phyloP scores from a whole-genome alignment of 2,329 filamentous ascomycete genomes.

The Helicocarpus griseus region DNA sequence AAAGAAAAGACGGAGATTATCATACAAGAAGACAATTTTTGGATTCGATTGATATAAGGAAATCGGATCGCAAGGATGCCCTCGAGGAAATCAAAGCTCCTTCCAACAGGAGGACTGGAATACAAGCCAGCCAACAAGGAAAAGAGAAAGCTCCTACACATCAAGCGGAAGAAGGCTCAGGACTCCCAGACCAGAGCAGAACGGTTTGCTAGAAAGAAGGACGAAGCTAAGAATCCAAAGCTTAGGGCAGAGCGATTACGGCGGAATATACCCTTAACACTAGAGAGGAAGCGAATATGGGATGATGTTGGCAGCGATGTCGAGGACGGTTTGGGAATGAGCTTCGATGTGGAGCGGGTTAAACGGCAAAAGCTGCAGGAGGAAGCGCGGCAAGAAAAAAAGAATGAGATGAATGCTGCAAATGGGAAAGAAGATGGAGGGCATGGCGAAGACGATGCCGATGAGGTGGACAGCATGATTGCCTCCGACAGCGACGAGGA shows the following conservation, averaged over 20 bases:
- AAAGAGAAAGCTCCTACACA: slow-evolving; percentile 64
- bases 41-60: too few species aligned
- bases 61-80: slow-evolving; percentile 40
- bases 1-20: not conserved
- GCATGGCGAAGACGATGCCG: slow-evolving; percentile 29
- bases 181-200: slow-evolving; percentile 67
- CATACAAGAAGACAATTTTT: too few species aligned
- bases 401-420: not conserved
- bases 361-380: slow-evolving; percentile 39
- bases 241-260: slow-evolving; percentile 63
- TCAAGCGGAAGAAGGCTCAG: slow-evolving; percentile 68
- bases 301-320: slow-evolving; percentile 57
- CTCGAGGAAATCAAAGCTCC: slow-evolving; percentile 37
- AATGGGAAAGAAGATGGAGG: slow-evolving; percentile 33
- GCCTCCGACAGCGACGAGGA: slow-evolving; percentile 47
- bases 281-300: slow-evolving; percentile 85
- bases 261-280: slow-evolving; percentile 67
- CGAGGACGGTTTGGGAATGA: slow-evolving; percentile 36
- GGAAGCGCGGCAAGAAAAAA: slow-evolving; percentile 18
- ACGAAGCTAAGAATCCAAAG: slow-evolving; percentile 74
- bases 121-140: slow-evolving; percentile 65
- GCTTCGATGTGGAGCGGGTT: slow-evolving; percentile 40
- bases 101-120: slow-evolving; percentile 37
- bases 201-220: slow-evolving; percentile 68
- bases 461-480: too few species aligned